Evolutionary conservation across 495 filamentous ascomycete species (phyloP), one percentile per base, ranked within the genome.

Genomic region (Penicillium paradoxum): DNA sequence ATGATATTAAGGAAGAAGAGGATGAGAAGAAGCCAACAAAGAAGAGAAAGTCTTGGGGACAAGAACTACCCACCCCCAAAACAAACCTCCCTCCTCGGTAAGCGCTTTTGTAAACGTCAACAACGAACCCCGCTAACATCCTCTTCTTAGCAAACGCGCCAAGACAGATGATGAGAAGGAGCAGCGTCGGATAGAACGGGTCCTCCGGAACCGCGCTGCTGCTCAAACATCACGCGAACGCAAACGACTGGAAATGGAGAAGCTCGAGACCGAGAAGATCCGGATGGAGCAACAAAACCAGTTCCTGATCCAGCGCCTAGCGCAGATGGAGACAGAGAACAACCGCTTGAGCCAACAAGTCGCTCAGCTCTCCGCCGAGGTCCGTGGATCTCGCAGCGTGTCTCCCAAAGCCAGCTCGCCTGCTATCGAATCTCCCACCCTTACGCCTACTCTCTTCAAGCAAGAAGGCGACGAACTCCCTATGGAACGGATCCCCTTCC

Each of bases 131-230:
- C 25, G 38, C 50, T 13, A 53, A 40, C 32, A 45, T 30, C 39
- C 41, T n/a, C 32, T 18, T 48, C 45, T 27, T 49, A 92, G 89
- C 52, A 98, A 98, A 82, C 91, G 93, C 53, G 93, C 93, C 61
- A 98, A 97, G 81, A 98, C 93, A 24, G 91, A 95, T 49, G 93
- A 96, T 66, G 93, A 98, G 71, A 98, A 98, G 72, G 93, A 97
- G 72, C 93, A 98, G 72, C 87, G 93, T 41, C 88, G 93, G 46
- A 92, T 97, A 58, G 93, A 98, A 76, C 90, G 93, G 47, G 92
- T 98, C 37, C 87, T 97, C 57, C 85, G 93, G 33, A 98, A 98
- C 71, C 90, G 93, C 55, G 87, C 89, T 45, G 93, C 93, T 34
- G 93, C 93, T 37, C 93, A 97, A 76, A 95, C 91, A 46, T 97